phyloP scores from a whole-genome alignment of 2,329 filamentous ascomycete genomes.

The Botrytis deweyae region DNA sequence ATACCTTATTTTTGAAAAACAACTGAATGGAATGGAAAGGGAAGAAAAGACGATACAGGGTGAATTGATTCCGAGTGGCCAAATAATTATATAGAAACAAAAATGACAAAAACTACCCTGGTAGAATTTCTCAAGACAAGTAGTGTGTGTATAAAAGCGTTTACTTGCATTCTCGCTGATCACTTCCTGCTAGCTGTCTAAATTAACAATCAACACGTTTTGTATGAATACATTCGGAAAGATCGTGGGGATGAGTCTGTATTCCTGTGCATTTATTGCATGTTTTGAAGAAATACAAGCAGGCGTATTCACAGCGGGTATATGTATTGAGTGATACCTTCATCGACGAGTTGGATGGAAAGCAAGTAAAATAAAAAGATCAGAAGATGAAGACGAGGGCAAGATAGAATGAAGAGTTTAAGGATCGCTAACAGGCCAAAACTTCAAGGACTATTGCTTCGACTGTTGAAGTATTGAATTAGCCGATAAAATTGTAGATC shows the following conservation, averaged over 20 bases:
- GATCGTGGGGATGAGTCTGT: not conserved
- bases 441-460: not conserved
- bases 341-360: not conserved
- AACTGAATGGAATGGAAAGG: not conserved
- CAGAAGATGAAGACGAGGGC: not conserved
- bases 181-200: not conserved
- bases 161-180: not conserved
- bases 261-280: not conserved
- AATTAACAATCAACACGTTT: not conserved
- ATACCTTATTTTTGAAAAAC: not conserved
- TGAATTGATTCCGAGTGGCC: not conserved
- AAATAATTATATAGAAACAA: not conserved
- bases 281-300: not conserved
- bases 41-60: not conserved
- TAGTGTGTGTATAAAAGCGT: not conserved
- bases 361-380: not conserved
- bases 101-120: not conserved
- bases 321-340: not conserved
- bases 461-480: not conserved
- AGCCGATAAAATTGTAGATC: not conserved
- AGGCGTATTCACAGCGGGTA: not conserved
- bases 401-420: not conserved
- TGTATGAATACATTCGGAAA: no score
- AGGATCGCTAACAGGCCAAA: not conserved
- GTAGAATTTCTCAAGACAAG: not conserved